Conservation (phyloP, 2,329 filamentous ascomycete species). For the Sporothrix pallida region DNA sequence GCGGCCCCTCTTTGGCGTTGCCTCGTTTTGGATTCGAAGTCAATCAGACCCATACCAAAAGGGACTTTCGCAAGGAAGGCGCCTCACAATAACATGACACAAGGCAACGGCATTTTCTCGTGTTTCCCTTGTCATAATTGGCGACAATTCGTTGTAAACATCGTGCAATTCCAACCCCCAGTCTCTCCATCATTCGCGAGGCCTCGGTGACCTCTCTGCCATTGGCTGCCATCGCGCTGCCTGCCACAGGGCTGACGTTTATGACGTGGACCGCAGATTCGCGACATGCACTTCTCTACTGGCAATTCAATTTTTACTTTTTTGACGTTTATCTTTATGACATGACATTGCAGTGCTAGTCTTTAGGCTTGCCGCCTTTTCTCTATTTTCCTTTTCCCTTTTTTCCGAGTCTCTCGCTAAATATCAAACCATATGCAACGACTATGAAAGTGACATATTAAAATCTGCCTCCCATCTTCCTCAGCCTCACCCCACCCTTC, state of each 20-base stretch:
- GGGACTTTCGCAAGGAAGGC: neutral
- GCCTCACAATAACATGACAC: neutral
- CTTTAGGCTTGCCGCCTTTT: neutral
- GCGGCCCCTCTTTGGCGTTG: conserved; percentile 22
- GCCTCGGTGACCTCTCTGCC: neutral
- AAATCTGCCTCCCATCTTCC: too few relatives aligned
- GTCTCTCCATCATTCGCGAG: neutral
- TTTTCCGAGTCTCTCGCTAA: conserved; percentile 14
- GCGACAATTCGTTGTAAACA: neutral
- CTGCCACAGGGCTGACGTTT: conserved; percentile 22
- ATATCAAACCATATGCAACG: conserved; percentile 9
- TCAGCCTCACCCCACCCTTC: neutral
- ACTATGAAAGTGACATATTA: neutral
- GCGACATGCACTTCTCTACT: neutral
- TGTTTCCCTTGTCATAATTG: too few relatives aligned
- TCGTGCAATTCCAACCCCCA: neutral
- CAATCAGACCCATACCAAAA: neutral
- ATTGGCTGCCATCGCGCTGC: conserved; percentile 10
- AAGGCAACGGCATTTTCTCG: conserved; percentile 5
- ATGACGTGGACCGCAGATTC: neutral
- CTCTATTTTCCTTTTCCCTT: neutral
- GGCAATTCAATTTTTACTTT: neutral
- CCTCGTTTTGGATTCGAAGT: neutral
- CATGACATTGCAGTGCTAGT: neutral
- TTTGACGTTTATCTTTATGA: neutral